Evolutionary conservation across 2,329 filamentous ascomycete species (phyloP).

Genomic region (Botrytis fabae): DNA sequence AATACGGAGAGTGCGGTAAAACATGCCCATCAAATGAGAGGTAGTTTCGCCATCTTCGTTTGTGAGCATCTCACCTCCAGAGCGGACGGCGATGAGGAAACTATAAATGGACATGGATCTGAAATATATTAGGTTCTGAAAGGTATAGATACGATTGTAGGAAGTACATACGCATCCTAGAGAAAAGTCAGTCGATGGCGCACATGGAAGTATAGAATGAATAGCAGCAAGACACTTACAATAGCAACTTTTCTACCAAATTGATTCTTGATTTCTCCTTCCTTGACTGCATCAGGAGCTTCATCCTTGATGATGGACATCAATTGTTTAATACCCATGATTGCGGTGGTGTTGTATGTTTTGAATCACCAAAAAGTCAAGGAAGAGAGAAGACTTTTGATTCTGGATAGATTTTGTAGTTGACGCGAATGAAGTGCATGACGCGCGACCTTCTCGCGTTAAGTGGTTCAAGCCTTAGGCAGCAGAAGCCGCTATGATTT

Average conservation of each 20-base stretch:
- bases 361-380: slow-evolving; percentile 9
- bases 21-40: slow-evolving; percentile 98
- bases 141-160: background rate
- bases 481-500: background rate
- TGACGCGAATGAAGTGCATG: slow-evolving; percentile 23
- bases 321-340: slow-evolving; percentile 70
- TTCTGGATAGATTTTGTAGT: slow-evolving; percentile 15
- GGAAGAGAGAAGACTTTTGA: slow-evolving; percentile 13
- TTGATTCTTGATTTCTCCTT: slow-evolving; percentile 97
- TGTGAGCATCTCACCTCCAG: slow-evolving; percentile 93
- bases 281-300: slow-evolving; percentile 92
- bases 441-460: slow-evolving; percentile 25
- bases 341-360: slow-evolving; percentile 33
- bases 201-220: background rate
- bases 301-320: slow-evolving; percentile 86
- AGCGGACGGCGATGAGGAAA: slow-evolving; percentile 96
- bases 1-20: slow-evolving; percentile 97
- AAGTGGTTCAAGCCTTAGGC: slow-evolving; percentile 23
- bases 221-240: slow-evolving; percentile 54
- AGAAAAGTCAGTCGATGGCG: slow-evolving; percentile 27
- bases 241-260: slow-evolving; percentile 98
- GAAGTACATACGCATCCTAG: slow-evolving; percentile 57
- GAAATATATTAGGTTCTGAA: slow-evolving; percentile 30
- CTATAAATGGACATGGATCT: slow-evolving; percentile 99
- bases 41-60: slow-evolving; percentile 95